Evolutionary conservation across 306 rosid genomes (phyloP).

Genomic region (Neltuma alba): DNA sequence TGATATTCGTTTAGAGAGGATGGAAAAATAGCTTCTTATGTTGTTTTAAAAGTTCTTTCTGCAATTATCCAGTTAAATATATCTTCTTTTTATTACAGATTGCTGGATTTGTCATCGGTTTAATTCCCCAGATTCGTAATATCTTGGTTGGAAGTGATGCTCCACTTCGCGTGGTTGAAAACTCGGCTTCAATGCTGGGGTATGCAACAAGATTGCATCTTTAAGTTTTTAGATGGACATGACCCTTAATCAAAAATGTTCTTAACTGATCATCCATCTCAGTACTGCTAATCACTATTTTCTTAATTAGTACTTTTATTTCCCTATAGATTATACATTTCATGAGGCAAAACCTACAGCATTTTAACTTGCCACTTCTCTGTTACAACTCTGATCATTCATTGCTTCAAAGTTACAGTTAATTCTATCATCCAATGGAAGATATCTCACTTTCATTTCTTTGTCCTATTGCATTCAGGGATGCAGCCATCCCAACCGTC

Average conservation of each 20-base stretch:
- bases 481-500: slow-evolving; percentile 74
- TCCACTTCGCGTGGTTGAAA: slow-evolving; percentile 75
- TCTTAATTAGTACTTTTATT: background rate
- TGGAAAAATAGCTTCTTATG: background rate
- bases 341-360: background rate
- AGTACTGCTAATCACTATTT: background rate
- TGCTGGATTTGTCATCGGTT: slow-evolving; percentile 67
- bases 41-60: background rate
- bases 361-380: background rate
- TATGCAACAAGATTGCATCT: slow-evolving; percentile 35
- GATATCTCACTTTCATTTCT: slow-evolving; percentile 7
- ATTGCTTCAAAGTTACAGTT: background rate
- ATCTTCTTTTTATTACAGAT: slow-evolving; percentile 39
- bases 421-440: background rate
- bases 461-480: slow-evolving; percentile 44
- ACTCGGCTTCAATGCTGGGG: slow-evolving; percentile 72
- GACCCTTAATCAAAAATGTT: background rate
- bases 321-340: background rate
- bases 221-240: background rate
- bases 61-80: background rate
- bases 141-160: slow-evolving; percentile 58
- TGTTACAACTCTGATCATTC: background rate
- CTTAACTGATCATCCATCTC: slow-evolving; percentile 4
- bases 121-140: slow-evolving; percentile 55
- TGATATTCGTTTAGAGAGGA: too few relatives aligned